phyloP scores from a whole-genome alignment of 495 filamentous ascomycete species.

The Penicillium turbatum region DNA sequence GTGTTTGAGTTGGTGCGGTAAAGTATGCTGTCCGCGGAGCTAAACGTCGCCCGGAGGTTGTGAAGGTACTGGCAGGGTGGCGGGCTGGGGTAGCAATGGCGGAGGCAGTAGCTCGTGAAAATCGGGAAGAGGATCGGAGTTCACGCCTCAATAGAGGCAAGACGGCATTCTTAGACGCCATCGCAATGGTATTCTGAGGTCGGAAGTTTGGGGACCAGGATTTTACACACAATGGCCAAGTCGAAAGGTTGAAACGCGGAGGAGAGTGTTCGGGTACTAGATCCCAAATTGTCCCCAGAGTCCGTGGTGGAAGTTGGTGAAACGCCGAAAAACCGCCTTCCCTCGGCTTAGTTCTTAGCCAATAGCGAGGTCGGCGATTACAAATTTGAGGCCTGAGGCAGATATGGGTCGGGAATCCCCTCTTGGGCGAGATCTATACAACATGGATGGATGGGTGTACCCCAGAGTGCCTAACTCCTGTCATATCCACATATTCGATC shows the following conservation, averaged over 20 bases:
- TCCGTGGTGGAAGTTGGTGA: slow-evolving; percentile 16
- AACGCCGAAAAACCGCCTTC: slow-evolving; percentile 31
- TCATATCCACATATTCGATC: neutral
- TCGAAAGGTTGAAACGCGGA: slow-evolving; percentile 1
- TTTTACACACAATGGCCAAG: slow-evolving; percentile 3
- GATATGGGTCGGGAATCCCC: neutral
- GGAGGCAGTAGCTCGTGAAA: slow-evolving; percentile 28
- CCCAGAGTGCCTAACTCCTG: neutral
- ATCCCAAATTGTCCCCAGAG: slow-evolving; percentile 1
- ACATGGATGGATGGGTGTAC: too few species aligned
- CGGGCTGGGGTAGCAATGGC: slow-evolving; percentile 21
- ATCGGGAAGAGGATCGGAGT: slow-evolving; percentile 29
- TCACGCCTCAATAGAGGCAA: slow-evolving; percentile 45
- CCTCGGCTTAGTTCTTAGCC: slow-evolving; percentile 26
- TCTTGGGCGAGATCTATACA: neutral
- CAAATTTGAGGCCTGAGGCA: neutral
- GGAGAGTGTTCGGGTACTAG: slow-evolving; percentile 6
- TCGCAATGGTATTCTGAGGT: slow-evolving; percentile 14
- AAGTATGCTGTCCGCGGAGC: slow-evolving; percentile 24
- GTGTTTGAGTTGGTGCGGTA: slow-evolving; percentile 27
- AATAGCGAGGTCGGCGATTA: slow-evolving; percentile 29
- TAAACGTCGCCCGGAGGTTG: slow-evolving; percentile 19
- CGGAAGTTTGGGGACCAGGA: neutral
- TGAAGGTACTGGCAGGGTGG: slow-evolving; percentile 19
- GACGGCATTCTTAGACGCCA: slow-evolving; percentile 42